Evolutionary conservation across 192 early-diverging fungal genomes (phyloP), one percentile per base, ranked within the genome.

Genomic region (Thamnidium elegans): DNA sequence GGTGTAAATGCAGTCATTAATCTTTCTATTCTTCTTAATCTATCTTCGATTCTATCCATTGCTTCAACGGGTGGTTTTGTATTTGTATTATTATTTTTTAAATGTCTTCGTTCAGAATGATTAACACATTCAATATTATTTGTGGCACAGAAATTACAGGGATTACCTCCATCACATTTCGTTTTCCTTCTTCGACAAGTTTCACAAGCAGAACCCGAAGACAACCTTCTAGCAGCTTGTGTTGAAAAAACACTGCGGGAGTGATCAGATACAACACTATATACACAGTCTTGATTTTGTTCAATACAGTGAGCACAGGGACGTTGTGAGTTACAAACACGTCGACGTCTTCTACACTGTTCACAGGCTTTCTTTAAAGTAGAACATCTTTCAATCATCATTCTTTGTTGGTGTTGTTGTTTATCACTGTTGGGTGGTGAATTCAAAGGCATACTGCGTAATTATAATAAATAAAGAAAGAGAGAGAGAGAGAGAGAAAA

Each of bases 41-140:
- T 59, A 58, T 75, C 74, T 31, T 75, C 68, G n/a, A 75, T 70
- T 42, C 68, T 59, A 50, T 75, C 74, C 31, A 75, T 75, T 4
- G 67, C 67, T 47, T 67, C 72, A 26, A 31, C 54, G 10, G 66
- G 58, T 20, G 59, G 47, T 21, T 58, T 48, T 47, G 55, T 58
- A 9, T 6, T 39, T 0, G 36, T 39, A 1, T 6, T 39, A 4
- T 39, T 39, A 10, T 39, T 39, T 19, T 48, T 48, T 19, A 17
- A 19, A n/a, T 59, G 43, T 36, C 70, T 50, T 42, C 64, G 30
- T 26, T 72, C 70, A 8, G 70, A 66, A 15, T 72, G 60, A 50
- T 72, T 72, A 17, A 72, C 70, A 42, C 71, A 73, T 21, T 67
- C 71, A 17, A 68, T 52, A 14, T 66, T 52, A 47, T 73, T 73